Percentiles rank a stretch among this genome's conserved stretches.
Evolutionary conservation across 441 rosid genomes (phyloP).

Genomic region (Macaranga tanarius): DNA sequence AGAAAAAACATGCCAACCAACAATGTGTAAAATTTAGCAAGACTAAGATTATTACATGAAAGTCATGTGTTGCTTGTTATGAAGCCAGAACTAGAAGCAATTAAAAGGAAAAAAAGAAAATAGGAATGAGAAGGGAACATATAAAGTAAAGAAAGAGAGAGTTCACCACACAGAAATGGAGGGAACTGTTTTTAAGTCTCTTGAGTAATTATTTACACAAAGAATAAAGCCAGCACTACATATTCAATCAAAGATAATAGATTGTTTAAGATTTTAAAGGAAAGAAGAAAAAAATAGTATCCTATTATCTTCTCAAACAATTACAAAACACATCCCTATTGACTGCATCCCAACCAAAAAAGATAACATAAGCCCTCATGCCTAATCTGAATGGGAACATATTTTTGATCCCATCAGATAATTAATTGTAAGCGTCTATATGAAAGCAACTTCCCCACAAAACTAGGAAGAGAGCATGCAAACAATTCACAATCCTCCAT

Average conservation of each 20-base stretch:
- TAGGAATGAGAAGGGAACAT: too few relatives aligned
- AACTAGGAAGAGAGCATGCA: slow-evolving; percentile 21
- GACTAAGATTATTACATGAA: too few relatives aligned
- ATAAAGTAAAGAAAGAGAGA: neutral
- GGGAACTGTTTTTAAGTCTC: slow-evolving; percentile 14
- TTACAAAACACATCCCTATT: slow-evolving; percentile 33
- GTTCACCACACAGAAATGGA: slow-evolving; percentile 13
- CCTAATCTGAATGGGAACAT: slow-evolving; percentile 18
- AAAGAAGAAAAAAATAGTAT: slow-evolving; percentile 8
- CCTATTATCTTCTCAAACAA: slow-evolving; percentile 32
- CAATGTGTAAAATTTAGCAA: too few relatives aligned
- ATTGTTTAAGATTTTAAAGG: slow-evolving; percentile 16
- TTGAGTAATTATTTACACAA: slow-evolving; percentile 32
- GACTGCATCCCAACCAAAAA: slow-evolving; percentile 22
- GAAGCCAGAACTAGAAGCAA: too few relatives aligned
- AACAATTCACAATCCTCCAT: slow-evolving; percentile 16
- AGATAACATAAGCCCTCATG: slow-evolving; percentile 20
- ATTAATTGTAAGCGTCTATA: slow-evolving; percentile 18
- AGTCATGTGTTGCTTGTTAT: too few relatives aligned
- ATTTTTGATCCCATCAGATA: slow-evolving; percentile 24
- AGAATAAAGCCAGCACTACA: slow-evolving; percentile 33
- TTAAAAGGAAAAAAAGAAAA: too few relatives aligned
- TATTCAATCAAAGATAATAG: slow-evolving; percentile 24
- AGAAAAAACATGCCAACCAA: neutral
- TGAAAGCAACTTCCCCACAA: slow-evolving; percentile 19